phyloP scores from a whole-genome alignment of 2,329 filamentous ascomycete genomes.

The Pseudogymnoascus sp. region DNA sequence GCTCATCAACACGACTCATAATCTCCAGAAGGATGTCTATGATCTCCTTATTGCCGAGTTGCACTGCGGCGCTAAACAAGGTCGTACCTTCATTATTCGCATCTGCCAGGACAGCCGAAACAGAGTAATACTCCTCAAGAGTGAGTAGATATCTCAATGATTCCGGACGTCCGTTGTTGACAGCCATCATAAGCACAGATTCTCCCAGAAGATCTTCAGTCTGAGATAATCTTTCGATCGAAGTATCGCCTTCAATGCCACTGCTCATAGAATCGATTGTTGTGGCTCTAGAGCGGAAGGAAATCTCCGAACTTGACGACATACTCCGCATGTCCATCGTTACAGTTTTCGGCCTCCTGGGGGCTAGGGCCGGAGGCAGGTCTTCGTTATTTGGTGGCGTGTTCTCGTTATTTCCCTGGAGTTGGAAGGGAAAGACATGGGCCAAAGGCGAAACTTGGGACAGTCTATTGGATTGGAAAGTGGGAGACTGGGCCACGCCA shows the following conservation, averaged over 20 bases:
- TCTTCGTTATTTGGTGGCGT: slow-evolving; percentile 22
- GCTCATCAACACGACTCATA: slow-evolving; percentile 48
- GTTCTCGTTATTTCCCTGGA: slow-evolving; percentile 37
- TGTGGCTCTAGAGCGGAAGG: slow-evolving; percentile 69
- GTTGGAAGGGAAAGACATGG: slow-evolving; percentile 89
- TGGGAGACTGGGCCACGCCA: background rate
- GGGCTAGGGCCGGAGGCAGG: slow-evolving; percentile 35
- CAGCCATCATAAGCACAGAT: slow-evolving; percentile 80
- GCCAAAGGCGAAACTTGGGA: slow-evolving; percentile 42
- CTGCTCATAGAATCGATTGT: slow-evolving; percentile 68
- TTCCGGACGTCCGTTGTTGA: slow-evolving; percentile 62
- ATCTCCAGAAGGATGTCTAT: slow-evolving; percentile 69
- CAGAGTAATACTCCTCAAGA: slow-evolving; percentile 66
- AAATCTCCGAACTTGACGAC: slow-evolving; percentile 77
- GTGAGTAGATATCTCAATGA: slow-evolving; percentile 73
- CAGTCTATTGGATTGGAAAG: slow-evolving; percentile 12
- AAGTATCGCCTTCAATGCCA: slow-evolving; percentile 76
- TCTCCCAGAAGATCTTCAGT: slow-evolving; percentile 66
- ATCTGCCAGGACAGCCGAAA: slow-evolving; percentile 66
- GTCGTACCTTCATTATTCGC: slow-evolving; percentile 85
- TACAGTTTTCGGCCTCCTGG: slow-evolving; percentile 46
- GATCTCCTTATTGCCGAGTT: slow-evolving; percentile 67
- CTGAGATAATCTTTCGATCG: slow-evolving; percentile 67
- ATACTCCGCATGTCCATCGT: slow-evolving; percentile 85
- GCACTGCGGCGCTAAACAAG: slow-evolving; percentile 80